Percentiles rank a stretch among this genome's conserved stretches.
phyloP scores from a whole-genome alignment of 2,329 filamentous ascomycete species.

The Talaromyces marneffei region DNA sequence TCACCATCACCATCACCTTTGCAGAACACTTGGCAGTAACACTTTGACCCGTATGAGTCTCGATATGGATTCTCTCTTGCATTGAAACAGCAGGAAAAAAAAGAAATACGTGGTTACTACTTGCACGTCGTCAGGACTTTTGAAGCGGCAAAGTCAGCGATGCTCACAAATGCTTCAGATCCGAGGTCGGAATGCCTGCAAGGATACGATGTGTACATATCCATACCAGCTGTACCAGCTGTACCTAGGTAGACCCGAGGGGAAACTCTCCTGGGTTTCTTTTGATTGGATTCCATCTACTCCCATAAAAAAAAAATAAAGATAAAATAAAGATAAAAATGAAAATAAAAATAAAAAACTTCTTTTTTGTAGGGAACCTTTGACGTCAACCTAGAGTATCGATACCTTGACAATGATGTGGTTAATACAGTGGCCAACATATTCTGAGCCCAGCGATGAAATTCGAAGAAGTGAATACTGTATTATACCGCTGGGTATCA shows the following conservation, averaged over 20 bases:
- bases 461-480: neutral
- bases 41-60: neutral
- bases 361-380: neutral
- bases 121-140: neutral
- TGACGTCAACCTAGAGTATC: neutral
- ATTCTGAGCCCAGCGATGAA: neutral
- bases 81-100: neutral
- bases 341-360: too few relatives aligned
- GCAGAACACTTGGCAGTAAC: neutral
- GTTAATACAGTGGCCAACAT: neutral
- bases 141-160: neutral
- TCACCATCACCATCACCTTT: neutral
- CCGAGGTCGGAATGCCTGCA: neutral
- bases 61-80: neutral
- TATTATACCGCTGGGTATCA: too few relatives aligned
- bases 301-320: too few relatives aligned
- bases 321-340: too few relatives aligned
- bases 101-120: neutral
- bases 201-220: neutral
- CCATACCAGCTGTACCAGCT: too few relatives aligned
- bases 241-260: too few relatives aligned
- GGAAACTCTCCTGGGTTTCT: too few relatives aligned
- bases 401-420: neutral
- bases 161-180: neutral
- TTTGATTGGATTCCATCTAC: too few relatives aligned